These are phyloP conservation scores for Chlamydomonas sphaeroides DNA, from an alignment of 139 green algal genomes.

Conservation along the genomic window DNA sequence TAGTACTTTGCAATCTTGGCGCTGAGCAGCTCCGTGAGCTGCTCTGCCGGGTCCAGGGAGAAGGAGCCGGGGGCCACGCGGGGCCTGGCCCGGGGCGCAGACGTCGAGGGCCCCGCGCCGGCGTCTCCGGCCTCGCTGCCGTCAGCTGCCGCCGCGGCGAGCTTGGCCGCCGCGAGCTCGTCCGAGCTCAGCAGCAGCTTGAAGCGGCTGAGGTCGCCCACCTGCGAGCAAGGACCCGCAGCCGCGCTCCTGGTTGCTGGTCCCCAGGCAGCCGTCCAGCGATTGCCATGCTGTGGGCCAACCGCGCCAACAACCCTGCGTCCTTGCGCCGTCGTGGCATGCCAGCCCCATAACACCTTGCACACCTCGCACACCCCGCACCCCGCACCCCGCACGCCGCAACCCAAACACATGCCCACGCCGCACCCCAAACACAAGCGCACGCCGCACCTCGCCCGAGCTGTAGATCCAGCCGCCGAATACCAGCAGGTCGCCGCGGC, in stretches of 20 bases:
- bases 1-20: constrained; percentile 3
- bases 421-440: neutral
- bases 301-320: too few species aligned
- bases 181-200: neutral
- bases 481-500: constrained; percentile 21
- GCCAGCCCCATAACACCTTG: too few species aligned
- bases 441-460: constrained; percentile 18
- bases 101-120: neutral
- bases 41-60: neutral
- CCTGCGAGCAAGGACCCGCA: neutral
- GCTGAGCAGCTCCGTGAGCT: constrained; percentile 11
- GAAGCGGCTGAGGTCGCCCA: constrained; percentile 20
- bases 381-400: neutral
- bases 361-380: neutral
- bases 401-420: too few species aligned
- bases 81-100: neutral
- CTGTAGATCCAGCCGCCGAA: constrained; percentile 53
- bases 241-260: too few species aligned
- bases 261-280: too few species aligned
- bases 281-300: too few species aligned
- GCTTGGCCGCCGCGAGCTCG: neutral
- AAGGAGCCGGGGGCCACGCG: too few species aligned
- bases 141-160: neutral
- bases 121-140: neutral
- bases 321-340: too few species aligned